phyloP scores from a whole-genome alignment of 805 yeast species.

The Starmerella potacharoeniae region DNA sequence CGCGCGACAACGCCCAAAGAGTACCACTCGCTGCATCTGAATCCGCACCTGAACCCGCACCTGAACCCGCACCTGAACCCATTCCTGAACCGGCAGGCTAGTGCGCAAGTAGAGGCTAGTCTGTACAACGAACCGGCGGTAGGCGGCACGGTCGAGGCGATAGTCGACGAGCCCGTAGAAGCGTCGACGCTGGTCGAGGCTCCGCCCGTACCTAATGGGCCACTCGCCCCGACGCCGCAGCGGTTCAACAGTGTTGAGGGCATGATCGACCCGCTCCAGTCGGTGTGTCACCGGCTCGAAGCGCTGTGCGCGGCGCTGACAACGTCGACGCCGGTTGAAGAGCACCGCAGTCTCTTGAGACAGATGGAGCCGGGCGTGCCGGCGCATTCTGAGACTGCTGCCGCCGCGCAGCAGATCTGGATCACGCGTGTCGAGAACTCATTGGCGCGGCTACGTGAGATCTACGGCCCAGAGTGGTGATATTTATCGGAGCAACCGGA shows the following conservation, averaged over 20 bases:
- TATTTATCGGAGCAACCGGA: not conserved
- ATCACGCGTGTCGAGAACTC: conserved; percentile 20
- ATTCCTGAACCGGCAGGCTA: not conserved
- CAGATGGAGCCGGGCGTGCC: conserved; percentile 12
- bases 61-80: not conserved
- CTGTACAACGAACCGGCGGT: not conserved
- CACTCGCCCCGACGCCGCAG: not conserved
- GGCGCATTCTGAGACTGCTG: conserved; percentile 1
- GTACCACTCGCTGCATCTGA: not conserved
- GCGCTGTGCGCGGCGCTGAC: conserved; percentile 9
- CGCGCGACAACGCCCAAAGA: not conserved
- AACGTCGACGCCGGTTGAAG: not conserved
- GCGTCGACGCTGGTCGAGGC: not conserved
- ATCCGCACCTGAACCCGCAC: not conserved
- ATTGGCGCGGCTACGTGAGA: conserved; percentile 4
- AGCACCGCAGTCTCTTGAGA: conserved; percentile 1
- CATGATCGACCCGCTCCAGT: not conserved
- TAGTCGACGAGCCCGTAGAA: not conserved
- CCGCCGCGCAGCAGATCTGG: conserved; percentile 11
- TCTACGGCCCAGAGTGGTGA: not conserved
- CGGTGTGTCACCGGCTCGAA: conserved; percentile 11
- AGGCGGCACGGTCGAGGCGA: not conserved
- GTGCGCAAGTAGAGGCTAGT: not conserved
- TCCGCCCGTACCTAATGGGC: not conserved
- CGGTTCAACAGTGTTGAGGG: not conserved